Evolutionary conservation across 805 yeast species (phyloP).

Genomic region (Ogataea parapolymorpha): DNA sequence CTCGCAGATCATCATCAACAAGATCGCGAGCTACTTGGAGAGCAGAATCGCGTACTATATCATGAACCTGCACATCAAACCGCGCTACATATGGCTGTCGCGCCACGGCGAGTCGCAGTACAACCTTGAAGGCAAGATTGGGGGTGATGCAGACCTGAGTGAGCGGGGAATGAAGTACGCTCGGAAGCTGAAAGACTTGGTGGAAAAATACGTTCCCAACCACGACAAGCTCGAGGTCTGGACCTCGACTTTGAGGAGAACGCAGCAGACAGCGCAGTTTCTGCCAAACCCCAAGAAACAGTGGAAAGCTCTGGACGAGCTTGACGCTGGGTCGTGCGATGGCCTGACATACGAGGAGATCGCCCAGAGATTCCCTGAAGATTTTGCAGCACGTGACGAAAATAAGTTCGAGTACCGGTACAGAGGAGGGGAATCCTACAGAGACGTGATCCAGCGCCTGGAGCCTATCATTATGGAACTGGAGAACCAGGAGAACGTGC

Average conservation of each 20-base stretch:
- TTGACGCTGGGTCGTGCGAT: slow-evolving; percentile 97
- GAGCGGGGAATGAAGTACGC: slow-evolving; percentile 86
- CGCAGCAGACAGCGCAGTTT: slow-evolving; percentile 86
- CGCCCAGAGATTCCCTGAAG: slow-evolving; percentile 82
- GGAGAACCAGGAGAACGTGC: slow-evolving; percentile 93
- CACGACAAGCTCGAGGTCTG: slow-evolving; percentile 78
- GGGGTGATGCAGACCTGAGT: slow-evolving; percentile 87
- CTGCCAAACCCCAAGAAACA: slow-evolving; percentile 78
- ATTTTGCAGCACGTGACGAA: slow-evolving; percentile 92
- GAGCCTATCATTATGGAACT: slow-evolving; percentile 99
- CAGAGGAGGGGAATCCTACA: slow-evolving; percentile 95
- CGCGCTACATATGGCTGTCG: slow-evolving; percentile 88
- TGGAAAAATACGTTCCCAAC: slow-evolving; percentile 59
- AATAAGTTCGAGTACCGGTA: slow-evolving; percentile 94
- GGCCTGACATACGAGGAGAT: slow-evolving; percentile 96
- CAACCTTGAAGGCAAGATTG: slow-evolving; percentile 90
- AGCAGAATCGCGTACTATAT: slow-evolving; percentile 92
- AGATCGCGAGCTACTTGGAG: slow-evolving; percentile 84
- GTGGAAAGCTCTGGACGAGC: slow-evolving; percentile 97
- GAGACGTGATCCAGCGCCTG: slow-evolving; percentile 89
- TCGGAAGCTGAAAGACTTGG: slow-evolving; percentile 71
- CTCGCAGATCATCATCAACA: slow-evolving; percentile 82
- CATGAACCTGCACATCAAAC: slow-evolving; percentile 92
- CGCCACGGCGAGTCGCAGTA: slow-evolving; percentile 95
- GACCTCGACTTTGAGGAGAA: slow-evolving; percentile 90